Conservation (phyloP, 345 rosid species). For the Lepidium didymum region DNA sequence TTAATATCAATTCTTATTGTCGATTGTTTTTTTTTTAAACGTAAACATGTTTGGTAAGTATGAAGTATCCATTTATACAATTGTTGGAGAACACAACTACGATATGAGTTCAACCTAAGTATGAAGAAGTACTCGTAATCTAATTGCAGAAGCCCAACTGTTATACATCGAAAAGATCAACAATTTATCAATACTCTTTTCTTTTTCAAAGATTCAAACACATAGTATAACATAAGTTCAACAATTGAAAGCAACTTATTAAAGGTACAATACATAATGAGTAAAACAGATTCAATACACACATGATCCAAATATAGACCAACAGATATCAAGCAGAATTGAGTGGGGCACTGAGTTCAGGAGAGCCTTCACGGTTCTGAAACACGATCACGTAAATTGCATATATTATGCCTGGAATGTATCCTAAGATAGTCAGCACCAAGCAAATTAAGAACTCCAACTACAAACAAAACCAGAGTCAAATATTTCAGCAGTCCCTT, state of each 20-base stretch:
- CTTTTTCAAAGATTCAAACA: not conserved
- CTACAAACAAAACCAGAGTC: conserved; percentile 32
- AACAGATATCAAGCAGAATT: conserved; percentile 20
- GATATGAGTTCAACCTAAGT: not conserved
- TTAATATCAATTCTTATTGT: no score
- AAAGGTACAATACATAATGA: not conserved
- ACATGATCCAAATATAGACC: not conserved
- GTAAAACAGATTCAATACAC: not conserved
- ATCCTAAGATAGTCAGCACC: conserved; percentile 80
- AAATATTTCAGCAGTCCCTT: not conserved
- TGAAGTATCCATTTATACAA: no score
- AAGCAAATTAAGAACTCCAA: conserved; percentile 77
- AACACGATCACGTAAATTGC: conserved; percentile 85
- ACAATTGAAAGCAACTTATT: conserved; percentile 15
- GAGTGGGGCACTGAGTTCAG: conserved; percentile 75
- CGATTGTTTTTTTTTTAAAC: no score
- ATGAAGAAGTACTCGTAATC: not conserved
- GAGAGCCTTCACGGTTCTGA: conserved; percentile 64
- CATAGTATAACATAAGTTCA: not conserved
- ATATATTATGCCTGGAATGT: conserved; percentile 88
- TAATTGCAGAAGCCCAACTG: not conserved
- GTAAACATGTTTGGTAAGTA: no score
- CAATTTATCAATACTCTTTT: not conserved
- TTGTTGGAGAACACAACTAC: not conserved
- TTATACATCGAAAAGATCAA: not conserved